These are phyloP conservation scores for Clarireedia homoeocarpa DNA, from an alignment of 2,329 filamentous ascomycete genomes.

Conservation along the genomic window DNA sequence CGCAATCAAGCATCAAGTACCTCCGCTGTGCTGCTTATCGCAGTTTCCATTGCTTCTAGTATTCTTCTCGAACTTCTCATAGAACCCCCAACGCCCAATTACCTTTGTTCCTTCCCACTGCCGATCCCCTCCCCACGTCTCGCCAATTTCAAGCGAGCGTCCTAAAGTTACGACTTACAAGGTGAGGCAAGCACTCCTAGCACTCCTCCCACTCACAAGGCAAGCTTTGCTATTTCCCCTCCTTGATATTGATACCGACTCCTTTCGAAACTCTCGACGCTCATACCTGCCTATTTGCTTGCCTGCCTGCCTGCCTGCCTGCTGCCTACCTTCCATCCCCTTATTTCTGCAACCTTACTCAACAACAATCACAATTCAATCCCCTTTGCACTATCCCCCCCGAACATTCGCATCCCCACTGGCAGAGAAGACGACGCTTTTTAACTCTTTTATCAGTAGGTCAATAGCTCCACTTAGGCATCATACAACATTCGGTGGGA, in stretches of 20 bases:
- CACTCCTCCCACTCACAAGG: too few relatives aligned
- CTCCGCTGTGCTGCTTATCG: too few relatives aligned
- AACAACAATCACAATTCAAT: background rate
- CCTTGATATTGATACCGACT: background rate
- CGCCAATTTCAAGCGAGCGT: constrained; percentile 1
- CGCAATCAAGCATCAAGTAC: background rate
- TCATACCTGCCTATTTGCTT: background rate
- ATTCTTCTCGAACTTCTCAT: constrained; percentile 8
- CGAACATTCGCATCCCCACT: too few relatives aligned
- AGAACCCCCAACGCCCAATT: constrained; percentile 3
- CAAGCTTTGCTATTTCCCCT: constrained; percentile 5
- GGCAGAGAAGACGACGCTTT: too few relatives aligned
- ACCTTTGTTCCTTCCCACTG: background rate
- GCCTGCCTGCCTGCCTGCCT: background rate
- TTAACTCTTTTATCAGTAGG: too few relatives aligned
- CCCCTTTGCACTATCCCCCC: background rate
- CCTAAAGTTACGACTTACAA: background rate
- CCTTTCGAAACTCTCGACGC: background rate
- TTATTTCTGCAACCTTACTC: background rate
- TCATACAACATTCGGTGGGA: background rate
- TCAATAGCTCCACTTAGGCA: too few relatives aligned
- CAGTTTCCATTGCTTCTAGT: constrained; percentile 8
- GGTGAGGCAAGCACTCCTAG: background rate
- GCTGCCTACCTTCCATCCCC: background rate
- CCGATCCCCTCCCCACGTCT: constrained; percentile 1